Conservation (phyloP, 2,329 filamentous ascomycete genomes). For the Fusarium citri region DNA sequence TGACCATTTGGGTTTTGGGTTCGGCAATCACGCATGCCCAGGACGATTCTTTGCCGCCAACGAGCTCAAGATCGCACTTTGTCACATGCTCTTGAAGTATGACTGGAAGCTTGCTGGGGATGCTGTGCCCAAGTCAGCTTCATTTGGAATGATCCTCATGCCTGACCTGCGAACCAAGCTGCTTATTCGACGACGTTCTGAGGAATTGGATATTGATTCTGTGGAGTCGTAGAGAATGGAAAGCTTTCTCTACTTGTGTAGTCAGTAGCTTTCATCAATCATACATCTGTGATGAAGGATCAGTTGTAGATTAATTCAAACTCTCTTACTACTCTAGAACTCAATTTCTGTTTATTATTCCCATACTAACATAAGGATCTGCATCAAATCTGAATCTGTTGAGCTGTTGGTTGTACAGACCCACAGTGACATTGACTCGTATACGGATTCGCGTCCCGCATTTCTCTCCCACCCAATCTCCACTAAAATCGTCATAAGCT, state of each 20-base stretch:
- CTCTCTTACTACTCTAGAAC: not conserved
- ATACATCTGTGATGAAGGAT: not conserved
- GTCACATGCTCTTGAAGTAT: slow-evolving; percentile 62
- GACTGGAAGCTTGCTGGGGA: slow-evolving; percentile 48
- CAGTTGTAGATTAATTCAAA: not conserved
- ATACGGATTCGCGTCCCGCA: not conserved
- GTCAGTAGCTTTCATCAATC: not conserved
- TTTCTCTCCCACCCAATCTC: not conserved
- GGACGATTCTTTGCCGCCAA: slow-evolving; percentile 66
- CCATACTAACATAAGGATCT: not conserved
- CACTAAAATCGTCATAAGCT: slow-evolving; percentile 5
- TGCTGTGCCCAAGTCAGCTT: not conserved
- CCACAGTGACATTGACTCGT: not conserved
- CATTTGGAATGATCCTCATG: not conserved
- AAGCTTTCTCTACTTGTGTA: not conserved
- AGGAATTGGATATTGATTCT: slow-evolving; percentile 6
- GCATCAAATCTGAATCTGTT: not conserved
- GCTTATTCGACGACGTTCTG: not conserved
- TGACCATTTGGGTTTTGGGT: slow-evolving; percentile 63
- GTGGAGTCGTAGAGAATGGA: not conserved
- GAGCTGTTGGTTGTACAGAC: not conserved
- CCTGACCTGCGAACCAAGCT: not conserved
- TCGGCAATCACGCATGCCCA: slow-evolving; percentile 65
- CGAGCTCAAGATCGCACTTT: slow-evolving; percentile 64
- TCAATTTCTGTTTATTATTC: accelerated